Conservation (phyloP, 2,329 filamentous ascomycete species). For the Trichoderma cornu-damae region DNA sequence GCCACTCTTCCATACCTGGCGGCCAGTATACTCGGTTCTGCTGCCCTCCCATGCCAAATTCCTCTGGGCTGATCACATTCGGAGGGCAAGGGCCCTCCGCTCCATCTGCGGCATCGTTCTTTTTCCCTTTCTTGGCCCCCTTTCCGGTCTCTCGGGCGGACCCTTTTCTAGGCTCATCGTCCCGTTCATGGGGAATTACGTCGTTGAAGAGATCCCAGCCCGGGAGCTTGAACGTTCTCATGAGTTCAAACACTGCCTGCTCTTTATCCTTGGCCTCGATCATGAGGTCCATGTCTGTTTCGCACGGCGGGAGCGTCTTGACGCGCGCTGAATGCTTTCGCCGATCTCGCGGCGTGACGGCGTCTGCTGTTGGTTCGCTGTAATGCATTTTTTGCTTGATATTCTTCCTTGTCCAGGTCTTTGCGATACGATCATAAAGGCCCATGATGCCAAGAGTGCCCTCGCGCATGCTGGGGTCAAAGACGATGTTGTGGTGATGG, state of each 20-base stretch:
- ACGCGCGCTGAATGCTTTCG: conserved; percentile 83
- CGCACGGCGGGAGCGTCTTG: conserved; percentile 73
- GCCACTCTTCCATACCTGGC: conserved; percentile 81
- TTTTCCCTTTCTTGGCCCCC: conserved; percentile 38
- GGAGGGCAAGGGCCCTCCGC: conserved; percentile 30
- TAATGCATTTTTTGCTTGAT: conserved; percentile 98
- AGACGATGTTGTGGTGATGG: conserved; percentile 93
- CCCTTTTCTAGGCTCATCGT: conserved; percentile 60
- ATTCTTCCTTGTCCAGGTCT: conserved; percentile 76
- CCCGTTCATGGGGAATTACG: conserved; percentile 68
- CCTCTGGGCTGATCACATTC: conserved; percentile 54
- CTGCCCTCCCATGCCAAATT: conserved; percentile 81
- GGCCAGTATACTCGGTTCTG: conserved; percentile 87
- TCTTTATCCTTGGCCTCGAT: conserved; percentile 99
- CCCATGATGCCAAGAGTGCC: conserved; percentile 75
- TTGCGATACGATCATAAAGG: conserved; percentile 70
- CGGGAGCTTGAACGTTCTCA: conserved; percentile 80
- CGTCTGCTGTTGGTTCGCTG: conserved; percentile 61
- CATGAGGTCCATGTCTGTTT: conserved; percentile 88
- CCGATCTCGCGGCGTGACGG: conserved; percentile 70
- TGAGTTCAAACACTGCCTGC: conserved; percentile 90
- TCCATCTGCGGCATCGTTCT: conserved; percentile 35
- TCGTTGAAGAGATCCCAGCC: conserved; percentile 72
- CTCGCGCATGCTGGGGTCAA: conserved; percentile 69
- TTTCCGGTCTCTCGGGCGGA: conserved; percentile 23